Conservation (phyloP, 2,329 filamentous ascomycete genomes). For the Trichophaea hybrida region DNA sequence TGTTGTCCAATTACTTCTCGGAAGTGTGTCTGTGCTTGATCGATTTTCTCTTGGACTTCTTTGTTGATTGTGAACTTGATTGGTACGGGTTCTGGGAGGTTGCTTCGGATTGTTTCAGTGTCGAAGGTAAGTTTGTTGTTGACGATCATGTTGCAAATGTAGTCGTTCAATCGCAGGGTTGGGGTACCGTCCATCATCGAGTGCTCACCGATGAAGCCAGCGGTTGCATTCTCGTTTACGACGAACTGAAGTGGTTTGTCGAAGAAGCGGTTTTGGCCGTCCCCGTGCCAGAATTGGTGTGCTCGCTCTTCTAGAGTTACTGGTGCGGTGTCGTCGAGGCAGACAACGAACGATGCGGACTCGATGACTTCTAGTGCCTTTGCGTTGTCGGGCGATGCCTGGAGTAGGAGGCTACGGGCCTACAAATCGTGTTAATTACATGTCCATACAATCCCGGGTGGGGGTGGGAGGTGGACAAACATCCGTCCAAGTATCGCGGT, state of each 20-base stretch:
- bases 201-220: slow-evolving; percentile 96
- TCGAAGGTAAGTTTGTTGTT: slow-evolving; percentile 87
- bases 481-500: slow-evolving; percentile 85
- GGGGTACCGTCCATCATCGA: slow-evolving; percentile 99
- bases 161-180: slow-evolving; percentile 92
- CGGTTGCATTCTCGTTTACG: slow-evolving; percentile 92
- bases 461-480: slow-evolving; percentile 28
- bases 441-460: background rate
- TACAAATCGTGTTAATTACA: slow-evolving; percentile 7
- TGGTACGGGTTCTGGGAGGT: slow-evolving; percentile 64
- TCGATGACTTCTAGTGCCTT: slow-evolving; percentile 68
- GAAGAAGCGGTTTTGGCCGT: slow-evolving; percentile 89
- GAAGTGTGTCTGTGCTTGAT: slow-evolving; percentile 66
- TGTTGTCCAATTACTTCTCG: slow-evolving; percentile 67
- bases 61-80: slow-evolving; percentile 66
- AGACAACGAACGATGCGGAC: slow-evolving; percentile 77
- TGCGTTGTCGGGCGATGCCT: slow-evolving; percentile 65
- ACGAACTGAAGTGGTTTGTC: slow-evolving; percentile 99
- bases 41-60: slow-evolving; percentile 62
- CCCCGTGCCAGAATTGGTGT: slow-evolving; percentile 95
- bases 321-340: slow-evolving; percentile 79
- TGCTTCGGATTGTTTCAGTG: slow-evolving; percentile 60
- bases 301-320: slow-evolving; percentile 92
- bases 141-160: slow-evolving; percentile 80
- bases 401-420: slow-evolving; percentile 56